Conservation (phyloP, 2,329 filamentous ascomycete genomes). For the Alternaria sp. region DNA sequence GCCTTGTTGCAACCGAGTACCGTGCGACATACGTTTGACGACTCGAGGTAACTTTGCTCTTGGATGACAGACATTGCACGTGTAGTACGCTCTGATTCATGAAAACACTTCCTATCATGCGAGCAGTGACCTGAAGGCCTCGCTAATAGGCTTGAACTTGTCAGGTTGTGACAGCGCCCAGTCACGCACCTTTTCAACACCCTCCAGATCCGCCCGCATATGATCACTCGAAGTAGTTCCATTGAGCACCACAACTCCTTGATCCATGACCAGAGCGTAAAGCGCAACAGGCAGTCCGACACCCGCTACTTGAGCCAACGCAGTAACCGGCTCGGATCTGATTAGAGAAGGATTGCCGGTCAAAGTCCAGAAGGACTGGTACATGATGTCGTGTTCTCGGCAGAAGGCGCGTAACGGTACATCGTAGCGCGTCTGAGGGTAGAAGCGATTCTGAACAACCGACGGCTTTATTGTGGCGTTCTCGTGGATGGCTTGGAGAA, state of each 20-base stretch:
- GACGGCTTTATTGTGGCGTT: slow-evolving; percentile 59
- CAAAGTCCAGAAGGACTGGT: slow-evolving; percentile 68
- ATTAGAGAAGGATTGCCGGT: slow-evolving; percentile 63
- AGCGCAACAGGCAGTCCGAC: slow-evolving; percentile 58
- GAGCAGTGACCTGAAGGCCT: slow-evolving; percentile 25
- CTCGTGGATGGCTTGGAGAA: slow-evolving; percentile 61
- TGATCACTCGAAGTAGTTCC: slow-evolving; percentile 60
- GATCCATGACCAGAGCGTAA: slow-evolving; percentile 62
- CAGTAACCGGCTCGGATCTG: slow-evolving; percentile 54
- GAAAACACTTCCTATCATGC: neutral
- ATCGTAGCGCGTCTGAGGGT: slow-evolving; percentile 66
- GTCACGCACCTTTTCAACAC: slow-evolving; percentile 49
- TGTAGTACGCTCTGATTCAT: neutral
- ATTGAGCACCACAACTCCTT: slow-evolving; percentile 61
- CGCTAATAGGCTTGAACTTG: slow-evolving; percentile 54
- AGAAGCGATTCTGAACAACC: slow-evolving; percentile 80
- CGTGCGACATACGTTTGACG: neutral
- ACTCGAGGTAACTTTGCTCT: neutral
- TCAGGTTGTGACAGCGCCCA: slow-evolving; percentile 55
- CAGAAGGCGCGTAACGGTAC: slow-evolving; percentile 64
- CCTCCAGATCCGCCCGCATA: slow-evolving; percentile 61
- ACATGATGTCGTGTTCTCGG: slow-evolving; percentile 58
- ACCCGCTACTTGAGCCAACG: slow-evolving; percentile 54
- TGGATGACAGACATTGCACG: neutral
- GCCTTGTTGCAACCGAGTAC: neutral